phyloP scores from a whole-genome alignment of 2,329 filamentous ascomycete species.

The Amesomyces nigricolor region DNA sequence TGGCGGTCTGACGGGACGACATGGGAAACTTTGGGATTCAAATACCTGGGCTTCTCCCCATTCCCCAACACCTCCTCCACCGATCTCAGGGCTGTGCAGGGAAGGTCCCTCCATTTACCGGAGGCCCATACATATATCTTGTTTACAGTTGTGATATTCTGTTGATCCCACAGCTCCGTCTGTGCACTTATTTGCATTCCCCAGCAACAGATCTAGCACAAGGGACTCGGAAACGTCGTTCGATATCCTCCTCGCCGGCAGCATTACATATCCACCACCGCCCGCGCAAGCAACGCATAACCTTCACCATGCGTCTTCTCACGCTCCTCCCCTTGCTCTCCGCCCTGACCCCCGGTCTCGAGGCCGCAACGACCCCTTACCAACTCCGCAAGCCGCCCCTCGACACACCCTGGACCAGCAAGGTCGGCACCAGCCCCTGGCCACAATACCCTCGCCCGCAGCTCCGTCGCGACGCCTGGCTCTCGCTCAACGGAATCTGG shows the following conservation, averaged over 20 bases:
- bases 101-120: not conserved
- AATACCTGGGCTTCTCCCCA: not conserved
- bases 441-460: conserved; percentile 54
- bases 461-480: conserved; percentile 48
- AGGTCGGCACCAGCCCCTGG: conserved; percentile 50
- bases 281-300: not conserved
- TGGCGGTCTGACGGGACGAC: too few relatives aligned
- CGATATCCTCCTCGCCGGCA: not conserved
- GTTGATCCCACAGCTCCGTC: not conserved
- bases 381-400: conserved; percentile 37
- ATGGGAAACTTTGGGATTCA: too few relatives aligned
- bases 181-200: not conserved
- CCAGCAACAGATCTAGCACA: too few relatives aligned
- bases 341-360: not conserved
- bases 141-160: not conserved
- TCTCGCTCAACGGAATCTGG: conserved; percentile 55
- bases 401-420: conserved; percentile 48
- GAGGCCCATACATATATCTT: not conserved
- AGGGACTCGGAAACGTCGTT: too few relatives aligned
- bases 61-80: not conserved
- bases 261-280: too few relatives aligned
- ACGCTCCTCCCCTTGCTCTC: not conserved
- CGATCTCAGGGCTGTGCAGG: not conserved
- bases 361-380: conserved; percentile 29
- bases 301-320: not conserved